Percentiles rank a stretch among this genome's conserved stretches.
Conservation (phyloP, 169 alveolate species). For the Cryptosporidium baileyi region DNA sequence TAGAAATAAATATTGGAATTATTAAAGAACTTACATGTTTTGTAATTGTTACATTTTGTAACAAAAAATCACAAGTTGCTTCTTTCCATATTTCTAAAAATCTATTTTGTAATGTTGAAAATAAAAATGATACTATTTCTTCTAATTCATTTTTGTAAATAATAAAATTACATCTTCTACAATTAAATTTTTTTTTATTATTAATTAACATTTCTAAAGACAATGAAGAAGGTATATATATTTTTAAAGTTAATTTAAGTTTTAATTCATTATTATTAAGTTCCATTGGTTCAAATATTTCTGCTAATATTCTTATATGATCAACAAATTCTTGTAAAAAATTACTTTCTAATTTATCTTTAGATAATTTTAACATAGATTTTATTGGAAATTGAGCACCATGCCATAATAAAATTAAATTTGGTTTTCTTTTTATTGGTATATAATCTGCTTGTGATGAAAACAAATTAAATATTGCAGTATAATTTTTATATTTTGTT, state of each 20-base stretch:
- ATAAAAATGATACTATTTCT: constrained; percentile 9
- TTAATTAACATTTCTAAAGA: background rate
- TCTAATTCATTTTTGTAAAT: background rate
- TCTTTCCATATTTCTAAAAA: constrained; percentile 43
- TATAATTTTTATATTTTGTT: constrained; percentile 1
- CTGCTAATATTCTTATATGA: constrained; percentile 23
- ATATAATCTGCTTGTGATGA: constrained; percentile 50
- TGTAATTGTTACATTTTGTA: constrained; percentile 21
- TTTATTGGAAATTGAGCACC: background rate
- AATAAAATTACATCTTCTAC: constrained; percentile 4
- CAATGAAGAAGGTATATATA: constrained; percentile 47
- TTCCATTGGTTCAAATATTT: background rate
- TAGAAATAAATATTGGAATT: constrained; percentile 21
- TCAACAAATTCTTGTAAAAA: background rate
- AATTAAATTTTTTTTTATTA: background rate
- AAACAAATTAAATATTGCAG: constrained; percentile 10
- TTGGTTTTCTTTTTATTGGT: constrained; percentile 48
- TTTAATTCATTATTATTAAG: background rate
- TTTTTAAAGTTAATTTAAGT: background rate
- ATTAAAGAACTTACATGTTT: constrained; percentile 7
- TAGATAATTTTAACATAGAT: background rate
- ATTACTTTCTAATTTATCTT: background rate
- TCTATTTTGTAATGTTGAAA: constrained; percentile 33
- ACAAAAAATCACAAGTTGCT: constrained; percentile 27
- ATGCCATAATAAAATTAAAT: constrained; percentile 15